A percentile compares a stretch with the other conserved stretches of the same genome.
Evolutionary conservation across 176 grass and related monocot genomes (phyloP).

Genomic region (Oryza coarctata): DNA sequence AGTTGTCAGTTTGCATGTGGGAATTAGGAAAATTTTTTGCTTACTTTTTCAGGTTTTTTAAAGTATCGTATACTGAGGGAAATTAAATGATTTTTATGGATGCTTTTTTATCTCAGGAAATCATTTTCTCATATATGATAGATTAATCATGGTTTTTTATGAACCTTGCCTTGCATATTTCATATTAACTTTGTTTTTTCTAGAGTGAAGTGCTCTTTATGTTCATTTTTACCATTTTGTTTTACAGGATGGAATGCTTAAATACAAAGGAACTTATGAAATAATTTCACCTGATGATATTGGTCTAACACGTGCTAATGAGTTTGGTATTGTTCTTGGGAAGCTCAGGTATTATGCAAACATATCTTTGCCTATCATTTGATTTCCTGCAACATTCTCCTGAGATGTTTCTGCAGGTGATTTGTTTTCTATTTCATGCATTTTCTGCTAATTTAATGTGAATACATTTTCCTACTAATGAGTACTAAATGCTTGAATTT

Average conservation of each 20-base stretch:
- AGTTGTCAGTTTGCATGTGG: background rate
- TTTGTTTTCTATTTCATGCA: slow-evolving; percentile 1
- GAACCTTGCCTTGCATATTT: background rate
- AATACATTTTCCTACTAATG: background rate
- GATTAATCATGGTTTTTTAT: background rate
- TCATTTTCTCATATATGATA: background rate
- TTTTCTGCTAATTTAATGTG: background rate
- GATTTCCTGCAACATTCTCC: background rate
- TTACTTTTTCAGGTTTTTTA: background rate
- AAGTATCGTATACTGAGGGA: background rate
- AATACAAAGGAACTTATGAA: slow-evolving; percentile 97
- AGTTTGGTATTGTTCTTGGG: slow-evolving; percentile 94
- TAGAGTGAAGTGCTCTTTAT: background rate
- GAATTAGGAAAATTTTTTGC: background rate
- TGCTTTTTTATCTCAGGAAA: background rate
- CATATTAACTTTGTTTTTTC: background rate
- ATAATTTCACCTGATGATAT: slow-evolving; percentile 97
- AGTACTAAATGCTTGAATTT: slow-evolving; percentile 16
- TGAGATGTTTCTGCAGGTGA: background rate
- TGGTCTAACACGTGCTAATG: slow-evolving; percentile 89
- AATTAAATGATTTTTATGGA: background rate
- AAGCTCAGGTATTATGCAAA: slow-evolving; percentile 77
- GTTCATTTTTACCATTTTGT: slow-evolving; percentile 6
- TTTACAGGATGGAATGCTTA: slow-evolving; percentile 96
- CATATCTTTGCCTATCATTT: background rate